These are phyloP conservation scores for Calendula officinalis DNA, from an alignment of 129 eudicot genomes.

Conservation along the genomic window DNA sequence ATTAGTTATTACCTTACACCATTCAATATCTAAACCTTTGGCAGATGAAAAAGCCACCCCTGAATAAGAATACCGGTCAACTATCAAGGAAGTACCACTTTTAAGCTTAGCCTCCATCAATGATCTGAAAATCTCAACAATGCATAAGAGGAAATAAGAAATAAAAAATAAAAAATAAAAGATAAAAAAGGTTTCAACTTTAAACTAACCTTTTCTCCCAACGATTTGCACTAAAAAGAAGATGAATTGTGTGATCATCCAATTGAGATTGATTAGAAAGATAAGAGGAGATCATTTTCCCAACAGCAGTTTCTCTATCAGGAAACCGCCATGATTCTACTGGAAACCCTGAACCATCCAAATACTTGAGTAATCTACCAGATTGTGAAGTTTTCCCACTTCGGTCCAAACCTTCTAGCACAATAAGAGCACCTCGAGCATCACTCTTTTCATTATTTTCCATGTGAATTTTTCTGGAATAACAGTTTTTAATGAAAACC, in stretches of 20 bases:
- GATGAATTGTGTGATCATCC: conserved; percentile 82
- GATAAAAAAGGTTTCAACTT: neutral
- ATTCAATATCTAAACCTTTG: conserved; percentile 81
- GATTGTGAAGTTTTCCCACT: conserved; percentile 91
- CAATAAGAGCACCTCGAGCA: conserved; percentile 77
- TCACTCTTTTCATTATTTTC: conserved; percentile 30
- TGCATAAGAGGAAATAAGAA: neutral
- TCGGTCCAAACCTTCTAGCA: conserved; percentile 86
- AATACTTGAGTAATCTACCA: conserved; percentile 38
- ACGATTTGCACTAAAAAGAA: conserved; percentile 87
- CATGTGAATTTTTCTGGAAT: conserved; percentile 48
- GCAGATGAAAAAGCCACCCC: conserved; percentile 97
- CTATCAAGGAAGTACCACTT: conserved; percentile 77
- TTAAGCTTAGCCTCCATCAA: conserved; percentile 82
- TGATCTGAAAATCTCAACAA: conserved; percentile 41
- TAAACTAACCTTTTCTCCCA: conserved; percentile 87
- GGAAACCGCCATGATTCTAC: conserved; percentile 86
- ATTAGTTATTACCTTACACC: conserved; percentile 71
- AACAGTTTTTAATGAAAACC: conserved; percentile 40
- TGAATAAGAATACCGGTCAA: conserved; percentile 90
- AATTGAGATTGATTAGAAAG: conserved; percentile 74
- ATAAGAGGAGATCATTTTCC: conserved; percentile 80
- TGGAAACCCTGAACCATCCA: conserved; percentile 51
- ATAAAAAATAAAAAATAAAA: neutral
- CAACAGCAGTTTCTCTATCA: conserved; percentile 77